Percentiles rank a stretch among this genome's conserved stretches.
These are phyloP conservation scores for Polyplosphaeria fusca DNA, from an alignment of 495 filamentous ascomycete species.

Conservation along the genomic window DNA sequence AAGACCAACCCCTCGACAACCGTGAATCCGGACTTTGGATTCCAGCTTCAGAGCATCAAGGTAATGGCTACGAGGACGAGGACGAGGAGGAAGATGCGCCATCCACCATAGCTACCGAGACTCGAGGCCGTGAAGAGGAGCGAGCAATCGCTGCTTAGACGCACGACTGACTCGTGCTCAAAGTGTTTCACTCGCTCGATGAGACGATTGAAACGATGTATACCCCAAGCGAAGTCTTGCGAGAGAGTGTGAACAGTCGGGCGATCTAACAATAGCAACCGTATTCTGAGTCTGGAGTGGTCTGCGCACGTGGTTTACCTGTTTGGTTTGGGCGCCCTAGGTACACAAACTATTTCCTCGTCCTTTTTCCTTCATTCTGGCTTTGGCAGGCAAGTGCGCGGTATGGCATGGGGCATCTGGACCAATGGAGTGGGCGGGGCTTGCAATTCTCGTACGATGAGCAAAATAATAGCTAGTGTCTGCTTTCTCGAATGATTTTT, in stretches of 20 bases:
- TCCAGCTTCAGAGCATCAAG: slow-evolving; percentile 71
- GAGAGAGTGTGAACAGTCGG: neutral
- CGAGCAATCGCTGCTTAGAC: slow-evolving; percentile 38
- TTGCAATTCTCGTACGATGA: no score
- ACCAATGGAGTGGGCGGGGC: no score
- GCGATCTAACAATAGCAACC: no score
- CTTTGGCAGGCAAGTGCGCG: no score
- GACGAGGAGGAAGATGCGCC: slow-evolving; percentile 62
- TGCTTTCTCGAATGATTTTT: no score
- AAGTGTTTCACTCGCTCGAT: neutral
- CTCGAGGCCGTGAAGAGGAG: slow-evolving; percentile 62
- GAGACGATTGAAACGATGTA: slow-evolving; percentile 7
- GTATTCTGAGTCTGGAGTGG: no score
- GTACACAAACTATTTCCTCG: no score
- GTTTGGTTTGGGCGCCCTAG: no score
- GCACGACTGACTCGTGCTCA: neutral
- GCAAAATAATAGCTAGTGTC: no score
- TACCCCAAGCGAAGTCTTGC: slow-evolving; percentile 10
- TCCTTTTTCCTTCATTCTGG: no score
- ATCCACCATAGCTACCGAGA: slow-evolving; percentile 53
- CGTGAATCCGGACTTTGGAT: slow-evolving; percentile 81
- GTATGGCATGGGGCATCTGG: no score
- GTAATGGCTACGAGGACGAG: slow-evolving; percentile 55
- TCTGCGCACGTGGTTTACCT: no score
- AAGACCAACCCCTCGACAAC: slow-evolving; percentile 79